phyloP scores from a whole-genome alignment of 306 rosid species.

The Comarum palustre region DNA sequence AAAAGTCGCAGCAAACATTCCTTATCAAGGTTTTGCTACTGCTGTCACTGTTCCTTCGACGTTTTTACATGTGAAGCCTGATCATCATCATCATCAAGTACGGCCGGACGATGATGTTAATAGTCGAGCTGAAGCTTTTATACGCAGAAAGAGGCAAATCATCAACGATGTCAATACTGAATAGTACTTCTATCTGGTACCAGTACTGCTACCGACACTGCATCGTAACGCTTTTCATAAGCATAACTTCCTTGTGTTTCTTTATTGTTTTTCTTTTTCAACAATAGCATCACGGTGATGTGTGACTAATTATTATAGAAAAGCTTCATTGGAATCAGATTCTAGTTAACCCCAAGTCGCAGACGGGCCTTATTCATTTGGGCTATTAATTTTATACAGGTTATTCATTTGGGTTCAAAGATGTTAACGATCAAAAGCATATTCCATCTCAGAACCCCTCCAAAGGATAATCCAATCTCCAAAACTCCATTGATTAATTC shows the following conservation, averaged over 20 bases:
- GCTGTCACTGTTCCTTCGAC: not conserved
- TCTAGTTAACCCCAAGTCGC: not conserved
- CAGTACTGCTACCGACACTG: not conserved
- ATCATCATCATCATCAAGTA: not conserved
- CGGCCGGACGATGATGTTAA: slow-evolving; percentile 13
- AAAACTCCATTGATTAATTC: too few relatives aligned
- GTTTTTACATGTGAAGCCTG: slow-evolving; percentile 6
- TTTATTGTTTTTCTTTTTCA: too few relatives aligned
- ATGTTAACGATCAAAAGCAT: not conserved
- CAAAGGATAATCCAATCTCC: too few relatives aligned
- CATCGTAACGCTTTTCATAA: not conserved
- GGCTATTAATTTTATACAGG: not conserved
- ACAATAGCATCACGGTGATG: not conserved
- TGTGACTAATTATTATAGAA: not conserved
- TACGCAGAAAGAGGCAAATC: slow-evolving; percentile 17
- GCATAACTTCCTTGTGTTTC: too few relatives aligned
- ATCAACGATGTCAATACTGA: not conserved
- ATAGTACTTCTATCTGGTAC: not conserved
- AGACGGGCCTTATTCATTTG: not conserved
- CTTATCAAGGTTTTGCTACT: not conserved
- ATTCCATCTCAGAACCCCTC: too few relatives aligned
- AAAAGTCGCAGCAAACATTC: not conserved
- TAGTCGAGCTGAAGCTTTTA: slow-evolving; percentile 18
- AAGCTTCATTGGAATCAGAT: too few relatives aligned
- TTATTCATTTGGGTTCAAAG: not conserved